phyloP scores from a whole-genome alignment of 2,329 filamentous ascomycete species.

The Calonectria henricotiae region DNA sequence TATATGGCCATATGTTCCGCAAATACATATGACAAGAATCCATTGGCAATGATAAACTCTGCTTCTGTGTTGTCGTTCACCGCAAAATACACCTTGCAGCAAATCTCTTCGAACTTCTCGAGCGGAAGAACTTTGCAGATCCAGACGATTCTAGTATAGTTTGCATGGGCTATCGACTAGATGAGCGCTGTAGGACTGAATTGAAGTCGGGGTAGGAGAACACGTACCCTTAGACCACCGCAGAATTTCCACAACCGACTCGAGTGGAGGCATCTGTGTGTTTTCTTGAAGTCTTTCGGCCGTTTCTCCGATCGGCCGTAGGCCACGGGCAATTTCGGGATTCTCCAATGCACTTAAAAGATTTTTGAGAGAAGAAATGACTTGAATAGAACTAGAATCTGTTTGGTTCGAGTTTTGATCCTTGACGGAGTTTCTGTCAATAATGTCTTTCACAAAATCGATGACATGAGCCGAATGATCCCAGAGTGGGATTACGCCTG shows the following conservation, averaged over 20 bases:
- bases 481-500: slow-evolving; percentile 41
- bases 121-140: slow-evolving; percentile 56
- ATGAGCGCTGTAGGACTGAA: not conserved
- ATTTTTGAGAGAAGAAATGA: slow-evolving; percentile 34
- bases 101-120: slow-evolving; percentile 53
- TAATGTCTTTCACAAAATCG: slow-evolving; percentile 55
- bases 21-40: slow-evolving; percentile 58
- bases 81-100: slow-evolving; percentile 58
- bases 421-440: slow-evolving; percentile 5
- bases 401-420: not conserved
- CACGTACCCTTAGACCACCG: slow-evolving; percentile 56
- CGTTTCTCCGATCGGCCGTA: not conserved
- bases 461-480: slow-evolving; percentile 57
- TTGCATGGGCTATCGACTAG: slow-evolving; percentile 46
- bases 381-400: not conserved
- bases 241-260: slow-evolving; percentile 51
- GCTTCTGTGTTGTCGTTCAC: slow-evolving; percentile 54
- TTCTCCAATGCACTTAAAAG: slow-evolving; percentile 33
- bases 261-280: slow-evolving; percentile 51
- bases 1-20: slow-evolving; percentile 53
- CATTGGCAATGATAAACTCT: slow-evolving; percentile 58
- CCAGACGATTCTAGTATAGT: slow-evolving; percentile 52
- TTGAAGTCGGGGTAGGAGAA: rapidly evolving
- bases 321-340: not conserved
- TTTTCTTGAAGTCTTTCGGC: not conserved